phyloP scores from a whole-genome alignment of 306 rosid species.

The Comarum palustre region DNA sequence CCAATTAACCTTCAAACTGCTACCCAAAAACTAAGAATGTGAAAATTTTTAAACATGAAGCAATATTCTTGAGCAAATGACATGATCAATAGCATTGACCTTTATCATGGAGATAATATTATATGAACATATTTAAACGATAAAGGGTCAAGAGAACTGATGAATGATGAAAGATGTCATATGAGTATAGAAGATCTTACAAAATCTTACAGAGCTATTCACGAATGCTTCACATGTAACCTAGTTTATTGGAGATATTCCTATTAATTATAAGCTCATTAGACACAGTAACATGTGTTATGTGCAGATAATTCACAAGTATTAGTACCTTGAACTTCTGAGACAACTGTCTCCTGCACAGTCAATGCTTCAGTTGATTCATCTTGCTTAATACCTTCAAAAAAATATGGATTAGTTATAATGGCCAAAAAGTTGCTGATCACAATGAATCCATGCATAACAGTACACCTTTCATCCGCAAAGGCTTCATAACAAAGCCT shows the following conservation, averaged over 20 bases:
- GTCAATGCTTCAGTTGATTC: conserved; percentile 32
- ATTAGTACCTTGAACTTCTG: conserved; percentile 49
- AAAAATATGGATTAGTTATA: conserved; percentile 20
- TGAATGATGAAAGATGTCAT: not conserved
- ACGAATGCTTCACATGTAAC: not conserved
- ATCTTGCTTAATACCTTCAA: conserved; percentile 52
- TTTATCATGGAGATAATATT: not conserved
- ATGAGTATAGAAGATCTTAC: not conserved
- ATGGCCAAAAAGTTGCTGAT: conserved; percentile 12
- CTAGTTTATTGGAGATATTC: not conserved
- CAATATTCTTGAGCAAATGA: not conserved
- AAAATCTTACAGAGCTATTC: not conserved
- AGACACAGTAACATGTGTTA: not conserved
- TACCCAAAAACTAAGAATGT: not conserved
- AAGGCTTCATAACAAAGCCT: conserved; percentile 68
- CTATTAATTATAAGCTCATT: not conserved
- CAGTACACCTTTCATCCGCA: conserved; percentile 63
- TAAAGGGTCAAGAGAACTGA: not conserved
- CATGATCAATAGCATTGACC: not conserved
- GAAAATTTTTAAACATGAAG: not conserved
- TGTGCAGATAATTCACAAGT: conserved; percentile 9
- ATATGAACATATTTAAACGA: not conserved
- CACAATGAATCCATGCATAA: conserved; percentile 20
- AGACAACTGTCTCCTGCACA: conserved; percentile 29
- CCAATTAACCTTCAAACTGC: not conserved